phyloP scores from a whole-genome alignment of 352 stramenopile species.

The Phytophthora rubi region DNA sequence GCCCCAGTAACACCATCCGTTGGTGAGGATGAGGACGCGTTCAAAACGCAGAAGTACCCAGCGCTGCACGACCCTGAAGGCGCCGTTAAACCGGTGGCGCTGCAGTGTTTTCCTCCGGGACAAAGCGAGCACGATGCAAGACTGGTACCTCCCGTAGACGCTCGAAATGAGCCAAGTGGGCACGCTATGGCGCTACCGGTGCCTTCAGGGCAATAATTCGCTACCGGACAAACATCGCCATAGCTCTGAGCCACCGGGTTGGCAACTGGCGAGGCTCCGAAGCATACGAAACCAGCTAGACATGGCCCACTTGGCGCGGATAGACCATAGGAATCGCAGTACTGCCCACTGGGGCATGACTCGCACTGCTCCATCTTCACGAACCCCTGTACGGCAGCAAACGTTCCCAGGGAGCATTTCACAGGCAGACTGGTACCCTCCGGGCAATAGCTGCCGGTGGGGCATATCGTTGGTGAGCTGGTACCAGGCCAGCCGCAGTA shows the following conservation, averaged over 20 bases:
- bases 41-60: constrained; percentile 87
- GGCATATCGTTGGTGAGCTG: constrained; percentile 55
- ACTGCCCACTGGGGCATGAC: constrained; percentile 80
- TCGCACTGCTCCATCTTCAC: constrained; percentile 76
- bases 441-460: constrained; percentile 75
- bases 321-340: constrained; percentile 88
- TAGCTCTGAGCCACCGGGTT: constrained; percentile 59
- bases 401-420: constrained; percentile 71
- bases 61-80: constrained; percentile 66
- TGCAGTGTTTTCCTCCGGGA: constrained; percentile 63
- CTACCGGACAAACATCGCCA: constrained; percentile 68
- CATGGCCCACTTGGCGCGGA: constrained; percentile 57
- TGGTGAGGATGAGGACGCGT: constrained; percentile 50
- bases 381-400: constrained; percentile 65
- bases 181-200: constrained; percentile 63
- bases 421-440: constrained; percentile 53
- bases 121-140: constrained; percentile 73
- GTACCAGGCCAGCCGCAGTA: constrained; percentile 71
- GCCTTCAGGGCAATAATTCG: constrained; percentile 76
- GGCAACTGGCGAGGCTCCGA: constrained; percentile 54
- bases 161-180: constrained; percentile 65
- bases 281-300: constrained; percentile 71
- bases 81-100: constrained; percentile 43
- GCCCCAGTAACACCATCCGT: constrained; percentile 51
- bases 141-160: constrained; percentile 52